Evolutionary conservation across 371 early-diverging fungal genomes (phyloP).

Genomic region (Scutellospora calospora): DNA sequence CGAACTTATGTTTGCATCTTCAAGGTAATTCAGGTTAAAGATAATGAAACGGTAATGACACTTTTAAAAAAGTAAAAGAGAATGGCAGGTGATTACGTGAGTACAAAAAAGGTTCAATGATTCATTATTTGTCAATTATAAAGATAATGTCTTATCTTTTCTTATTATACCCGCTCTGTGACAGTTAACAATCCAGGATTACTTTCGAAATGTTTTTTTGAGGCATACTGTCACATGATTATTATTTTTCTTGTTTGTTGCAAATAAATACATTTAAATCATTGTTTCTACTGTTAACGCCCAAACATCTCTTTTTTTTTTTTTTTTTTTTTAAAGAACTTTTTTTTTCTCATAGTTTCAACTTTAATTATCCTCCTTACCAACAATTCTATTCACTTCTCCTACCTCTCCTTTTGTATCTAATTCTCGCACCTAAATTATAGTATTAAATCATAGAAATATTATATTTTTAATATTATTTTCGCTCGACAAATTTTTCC

Average conservation of each 20-base stretch:
- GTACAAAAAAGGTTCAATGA: constrained; percentile 2
- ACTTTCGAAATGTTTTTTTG: too few relatives aligned
- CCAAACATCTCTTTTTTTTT: not conserved
- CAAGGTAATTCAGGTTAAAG: not conserved
- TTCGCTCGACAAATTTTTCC: not conserved
- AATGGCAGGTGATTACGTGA: not conserved
- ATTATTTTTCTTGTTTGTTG: not conserved
- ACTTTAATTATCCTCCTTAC: too few relatives aligned
- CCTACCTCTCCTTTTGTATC: not conserved
- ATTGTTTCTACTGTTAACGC: not conserved
- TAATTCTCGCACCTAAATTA: not conserved
- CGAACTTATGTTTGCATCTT: not conserved
- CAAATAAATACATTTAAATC: constrained; percentile 15
- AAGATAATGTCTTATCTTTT: not conserved
- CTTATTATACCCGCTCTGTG: not conserved
- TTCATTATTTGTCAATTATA: not conserved
- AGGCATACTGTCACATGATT: constrained; percentile 6
- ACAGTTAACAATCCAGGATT: too few relatives aligned
- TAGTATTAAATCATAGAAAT: not conserved
- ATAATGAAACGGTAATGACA: too few relatives aligned
- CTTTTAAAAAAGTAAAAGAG: not conserved
- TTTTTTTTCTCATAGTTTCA: too few relatives aligned
- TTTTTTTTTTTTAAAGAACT: not conserved
- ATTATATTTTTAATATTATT: not conserved
- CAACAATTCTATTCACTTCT: not conserved